These are phyloP conservation scores for Biscutella auriculata DNA, from an alignment of 441 rosid genomes.

Conservation along the genomic window DNA sequence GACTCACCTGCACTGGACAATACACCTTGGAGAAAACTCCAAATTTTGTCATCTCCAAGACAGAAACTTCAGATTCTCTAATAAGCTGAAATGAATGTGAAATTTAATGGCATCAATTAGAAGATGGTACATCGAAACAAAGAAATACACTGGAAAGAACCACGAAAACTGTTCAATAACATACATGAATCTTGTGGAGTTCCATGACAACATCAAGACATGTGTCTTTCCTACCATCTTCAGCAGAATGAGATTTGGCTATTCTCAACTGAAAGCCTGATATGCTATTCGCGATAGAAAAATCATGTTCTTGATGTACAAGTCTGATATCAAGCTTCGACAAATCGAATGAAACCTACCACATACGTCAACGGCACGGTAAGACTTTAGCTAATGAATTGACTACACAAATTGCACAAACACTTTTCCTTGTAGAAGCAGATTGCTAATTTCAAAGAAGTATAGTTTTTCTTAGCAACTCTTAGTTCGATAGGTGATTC, in stretches of 20 bases:
- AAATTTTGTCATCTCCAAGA: constrained; percentile 73
- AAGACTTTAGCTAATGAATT: constrained; percentile 7
- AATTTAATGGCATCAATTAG: constrained; percentile 16
- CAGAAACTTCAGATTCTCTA: constrained; percentile 73
- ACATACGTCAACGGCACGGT: constrained; percentile 15
- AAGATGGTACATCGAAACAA: not conserved
- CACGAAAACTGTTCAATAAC: constrained; percentile 2
- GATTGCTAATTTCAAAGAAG: not conserved
- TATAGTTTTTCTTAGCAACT: not conserved
- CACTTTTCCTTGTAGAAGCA: not conserved
- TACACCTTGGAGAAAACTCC: constrained; percentile 51
- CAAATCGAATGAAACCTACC: constrained; percentile 62
- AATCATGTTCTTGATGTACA: constrained; percentile 51
- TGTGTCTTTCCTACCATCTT: constrained; percentile 66
- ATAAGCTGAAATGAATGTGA: constrained; percentile 58
- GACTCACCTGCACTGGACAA: constrained; percentile 67
- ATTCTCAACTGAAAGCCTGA: constrained; percentile 65
- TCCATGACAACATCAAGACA: constrained; percentile 71
- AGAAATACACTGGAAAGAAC: not conserved
- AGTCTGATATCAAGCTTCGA: constrained; percentile 79
- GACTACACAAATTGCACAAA: not conserved
- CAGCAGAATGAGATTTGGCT: constrained; percentile 47
- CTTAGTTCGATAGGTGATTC: not conserved
- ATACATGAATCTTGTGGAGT: constrained; percentile 84
- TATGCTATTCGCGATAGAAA: constrained; percentile 59